Evolutionary conservation across 2,329 filamentous ascomycete species (phyloP), one percentile per base, ranked within the genome.

Genomic region (Aspergillus bombycis): DNA sequence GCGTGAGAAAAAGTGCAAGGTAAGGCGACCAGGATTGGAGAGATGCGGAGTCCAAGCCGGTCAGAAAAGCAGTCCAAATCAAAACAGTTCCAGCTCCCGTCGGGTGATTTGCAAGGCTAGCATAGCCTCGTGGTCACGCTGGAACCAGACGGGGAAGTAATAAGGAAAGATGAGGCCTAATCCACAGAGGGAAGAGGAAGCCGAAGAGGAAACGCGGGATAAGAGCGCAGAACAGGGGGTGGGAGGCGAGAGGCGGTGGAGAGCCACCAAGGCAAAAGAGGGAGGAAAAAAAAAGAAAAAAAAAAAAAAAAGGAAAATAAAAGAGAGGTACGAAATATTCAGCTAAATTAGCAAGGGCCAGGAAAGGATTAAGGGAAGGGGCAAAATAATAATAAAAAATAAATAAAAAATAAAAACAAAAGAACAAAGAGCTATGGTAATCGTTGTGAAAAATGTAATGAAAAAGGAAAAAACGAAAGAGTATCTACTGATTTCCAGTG

Each of bases 31-130:
- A 69, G 69, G 71, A 70, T 68, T 66, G 67, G 23, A 58, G 54
- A 68, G 63, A 70, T 69, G 69, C 70, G 68, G 64, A 72, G 70
- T 68, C 58, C 26, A 68, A 68, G 64, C 59, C 61, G 59, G 69
- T 64, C 64, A 65, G 62, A 66, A 57, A 50, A 62, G 61, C 62
- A 65, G 67, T 65, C 64, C 69, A 67, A 72, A 69, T 73, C 68
- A 73, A 65, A 65, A 62, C 60, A 66, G 60, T 65, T 65, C 65
- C 67, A 69, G 70, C 61, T 69, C 60, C 70, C 65, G 72, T 68
- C 72, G 72, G 71, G 70, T 72, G 71, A 74, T 74, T 65, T 70
- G 69, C 72, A 70, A 69, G 68, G 67, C 72, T 72, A 73, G 70
- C 71, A 74, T 72, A 73, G 69, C 71, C 71, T 73, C 70, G 70